Percentiles rank a stretch among this genome's conserved stretches.
These are phyloP conservation scores for Boletus sp. DNA, from an alignment of 768 basidiomycete genomes.

Conservation along the genomic window DNA sequence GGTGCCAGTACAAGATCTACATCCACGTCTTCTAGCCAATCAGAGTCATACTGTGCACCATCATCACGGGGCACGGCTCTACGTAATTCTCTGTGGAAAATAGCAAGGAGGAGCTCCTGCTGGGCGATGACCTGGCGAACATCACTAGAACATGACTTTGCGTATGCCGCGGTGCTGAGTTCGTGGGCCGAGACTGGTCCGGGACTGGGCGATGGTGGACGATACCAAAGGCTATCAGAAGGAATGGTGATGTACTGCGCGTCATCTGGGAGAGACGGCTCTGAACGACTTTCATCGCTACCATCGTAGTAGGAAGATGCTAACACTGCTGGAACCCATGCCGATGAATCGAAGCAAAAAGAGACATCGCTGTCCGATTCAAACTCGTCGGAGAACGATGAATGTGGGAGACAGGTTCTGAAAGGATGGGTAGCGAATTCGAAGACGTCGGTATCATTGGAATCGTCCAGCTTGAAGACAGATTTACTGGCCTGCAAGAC, in stretches of 20 bases:
- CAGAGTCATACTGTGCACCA: conserved; percentile 17
- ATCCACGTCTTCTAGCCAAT: conserved; percentile 31
- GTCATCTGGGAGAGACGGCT: conserved; percentile 22
- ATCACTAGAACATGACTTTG: conserved; percentile 31
- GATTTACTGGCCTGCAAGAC: conserved; percentile 15
- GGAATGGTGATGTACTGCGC: conserved; percentile 42
- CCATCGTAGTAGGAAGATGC: conserved; percentile 15
- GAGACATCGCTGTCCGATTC: conserved; percentile 20
- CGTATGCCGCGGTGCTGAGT: conserved; percentile 17
- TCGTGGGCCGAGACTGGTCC: conserved; percentile 22
- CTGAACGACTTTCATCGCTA: conserved; percentile 22
- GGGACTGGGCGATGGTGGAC: conserved; percentile 29
- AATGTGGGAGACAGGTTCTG: conserved; percentile 9
- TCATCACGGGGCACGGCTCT: conserved; percentile 19
- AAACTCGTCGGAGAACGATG: conserved; percentile 24
- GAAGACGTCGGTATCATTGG: conserved; percentile 4
- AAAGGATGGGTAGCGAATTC: conserved; percentile 22
- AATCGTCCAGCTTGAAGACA: conserved; percentile 1
- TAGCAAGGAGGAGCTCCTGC: conserved; percentile 32
- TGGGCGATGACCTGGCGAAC: conserved; percentile 33
- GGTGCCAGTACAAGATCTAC: conserved; percentile 29
- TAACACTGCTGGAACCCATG: conserved; percentile 21
- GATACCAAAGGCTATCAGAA: conserved; percentile 40
- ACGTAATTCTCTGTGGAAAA: conserved; percentile 32
- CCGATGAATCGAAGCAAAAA: conserved; percentile 13